Conservation (phyloP, 2,329 filamentous ascomycete genomes). For the Orbilia javanica region DNA sequence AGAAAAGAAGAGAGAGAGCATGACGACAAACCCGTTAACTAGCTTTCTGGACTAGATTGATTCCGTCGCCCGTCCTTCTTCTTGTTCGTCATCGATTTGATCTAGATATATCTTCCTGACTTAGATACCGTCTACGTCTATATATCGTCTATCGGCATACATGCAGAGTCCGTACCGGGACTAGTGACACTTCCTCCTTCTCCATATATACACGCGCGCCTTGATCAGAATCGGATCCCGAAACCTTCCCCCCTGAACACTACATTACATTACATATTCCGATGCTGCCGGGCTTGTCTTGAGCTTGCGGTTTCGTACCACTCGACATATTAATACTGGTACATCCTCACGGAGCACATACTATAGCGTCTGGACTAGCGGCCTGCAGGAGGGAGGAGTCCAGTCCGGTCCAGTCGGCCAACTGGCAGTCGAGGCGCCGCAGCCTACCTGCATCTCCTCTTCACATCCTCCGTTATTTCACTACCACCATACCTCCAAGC, state of each 20-base stretch:
- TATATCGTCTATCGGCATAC: conserved; percentile 4
- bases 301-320: conserved; percentile 23
- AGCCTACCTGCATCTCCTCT: conserved; percentile 21
- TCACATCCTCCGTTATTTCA: conserved; percentile 27
- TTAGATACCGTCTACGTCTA: not conserved
- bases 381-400: conserved; percentile 1
- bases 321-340: not conserved
- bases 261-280: conserved; percentile 21
- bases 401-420: not conserved
- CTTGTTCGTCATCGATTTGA: not conserved
- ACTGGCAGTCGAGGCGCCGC: conserved; percentile 9
- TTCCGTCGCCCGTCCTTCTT: conserved; percentile 13
- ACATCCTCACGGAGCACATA: too few species aligned
- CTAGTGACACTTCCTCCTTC: conserved; percentile 12
- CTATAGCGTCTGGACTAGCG: too few species aligned
- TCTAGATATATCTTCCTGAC: not conserved
- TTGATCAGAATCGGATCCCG: not conserved
- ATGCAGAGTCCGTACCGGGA: too few species aligned
- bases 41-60: not conserved
- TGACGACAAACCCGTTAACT: conserved; percentile 27
- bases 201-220: conserved; percentile 4
- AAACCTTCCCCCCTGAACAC: conserved; percentile 17
- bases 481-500: not conserved
- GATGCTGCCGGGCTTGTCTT: conserved; percentile 27
- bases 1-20: too few species aligned